phyloP scores from a whole-genome alignment of 345 rosid genomes.

The Ceriops tagal region DNA sequence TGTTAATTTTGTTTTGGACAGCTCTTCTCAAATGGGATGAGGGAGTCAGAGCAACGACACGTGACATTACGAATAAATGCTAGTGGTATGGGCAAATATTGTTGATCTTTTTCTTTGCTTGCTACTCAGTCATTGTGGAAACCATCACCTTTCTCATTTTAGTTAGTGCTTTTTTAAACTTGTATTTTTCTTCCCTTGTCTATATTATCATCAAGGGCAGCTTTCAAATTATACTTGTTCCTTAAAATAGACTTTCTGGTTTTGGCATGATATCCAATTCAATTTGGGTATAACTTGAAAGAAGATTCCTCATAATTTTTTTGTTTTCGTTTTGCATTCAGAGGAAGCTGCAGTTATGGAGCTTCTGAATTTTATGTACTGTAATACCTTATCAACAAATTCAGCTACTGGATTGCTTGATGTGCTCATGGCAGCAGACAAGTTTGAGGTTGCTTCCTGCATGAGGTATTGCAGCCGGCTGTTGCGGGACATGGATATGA shows the following conservation, averaged over 20 bases:
- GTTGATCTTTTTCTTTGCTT: not conserved
- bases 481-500: conserved; percentile 76
- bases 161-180: not conserved
- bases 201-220: not conserved
- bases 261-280: not conserved
- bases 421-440: conserved; percentile 99
- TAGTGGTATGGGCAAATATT: conserved; percentile 48
- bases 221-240: not conserved
- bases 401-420: conserved; percentile 91
- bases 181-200: not conserved
- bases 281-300: not conserved
- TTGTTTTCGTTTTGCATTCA: conserved; percentile 19
- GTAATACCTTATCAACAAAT: conserved; percentile 58
- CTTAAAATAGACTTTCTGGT: not conserved
- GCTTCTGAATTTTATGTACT: conserved; percentile 92
- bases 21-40: conserved; percentile 99
- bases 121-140: not conserved
- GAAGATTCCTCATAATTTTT: conserved; percentile 8
- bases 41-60: conserved; percentile 96
- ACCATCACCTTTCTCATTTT: not conserved
- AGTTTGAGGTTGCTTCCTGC: conserved; percentile 99
- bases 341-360: conserved; percentile 99
- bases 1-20: conserved; percentile 23
- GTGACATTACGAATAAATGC: conserved; percentile 83
- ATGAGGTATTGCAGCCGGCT: conserved; percentile 91